Percentiles rank a stretch among this genome's conserved stretches.
Conservation (phyloP, 441 rosid genomes). For the Mallotus repandus region DNA sequence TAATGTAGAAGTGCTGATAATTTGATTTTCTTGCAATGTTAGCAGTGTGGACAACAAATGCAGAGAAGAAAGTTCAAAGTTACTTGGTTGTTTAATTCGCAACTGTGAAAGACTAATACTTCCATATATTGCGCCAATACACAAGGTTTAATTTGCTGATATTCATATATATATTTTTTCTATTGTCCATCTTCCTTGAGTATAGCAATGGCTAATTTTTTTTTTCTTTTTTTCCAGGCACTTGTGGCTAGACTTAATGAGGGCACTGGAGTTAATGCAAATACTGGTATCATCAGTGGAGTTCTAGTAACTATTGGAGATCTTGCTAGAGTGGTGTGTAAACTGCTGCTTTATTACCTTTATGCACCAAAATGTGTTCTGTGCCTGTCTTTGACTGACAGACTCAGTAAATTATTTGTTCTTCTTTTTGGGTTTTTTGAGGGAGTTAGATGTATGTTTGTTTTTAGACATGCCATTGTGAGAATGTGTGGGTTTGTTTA, state of each 20-base stretch:
- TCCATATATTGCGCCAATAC: slow-evolving; percentile 95
- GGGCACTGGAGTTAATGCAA: slow-evolving; percentile 86
- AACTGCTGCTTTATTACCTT: slow-evolving; percentile 21
- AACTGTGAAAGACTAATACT: slow-evolving; percentile 93
- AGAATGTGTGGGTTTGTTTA: not conserved
- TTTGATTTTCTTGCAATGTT: slow-evolving; percentile 39
- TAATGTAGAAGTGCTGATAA: slow-evolving; percentile 13
- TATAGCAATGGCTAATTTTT: slow-evolving; percentile 28
- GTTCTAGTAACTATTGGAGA: slow-evolving; percentile 99
- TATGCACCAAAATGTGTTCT: not conserved
- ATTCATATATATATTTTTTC: slow-evolving; percentile 1
- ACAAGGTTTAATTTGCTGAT: slow-evolving; percentile 68
- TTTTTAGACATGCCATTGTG: too few relatives aligned
- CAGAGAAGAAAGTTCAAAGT: slow-evolving; percentile 98
- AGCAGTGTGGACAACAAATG: slow-evolving; percentile 99
- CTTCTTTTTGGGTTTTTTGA: not conserved
- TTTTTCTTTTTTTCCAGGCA: slow-evolving; percentile 53
- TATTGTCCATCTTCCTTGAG: not conserved
- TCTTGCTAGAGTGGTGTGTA: slow-evolving; percentile 99
- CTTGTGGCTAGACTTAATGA: slow-evolving; percentile 95
- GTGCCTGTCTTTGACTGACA: not conserved
- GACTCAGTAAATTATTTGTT: not conserved
- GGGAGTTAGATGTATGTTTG: too few relatives aligned
- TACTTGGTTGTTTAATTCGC: slow-evolving; percentile 97
- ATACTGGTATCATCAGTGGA: slow-evolving; percentile 90